Evolutionary conservation across 345 rosid genomes (phyloP), one percentile per base, ranked within the genome.

Genomic region (Draba incana): DNA sequence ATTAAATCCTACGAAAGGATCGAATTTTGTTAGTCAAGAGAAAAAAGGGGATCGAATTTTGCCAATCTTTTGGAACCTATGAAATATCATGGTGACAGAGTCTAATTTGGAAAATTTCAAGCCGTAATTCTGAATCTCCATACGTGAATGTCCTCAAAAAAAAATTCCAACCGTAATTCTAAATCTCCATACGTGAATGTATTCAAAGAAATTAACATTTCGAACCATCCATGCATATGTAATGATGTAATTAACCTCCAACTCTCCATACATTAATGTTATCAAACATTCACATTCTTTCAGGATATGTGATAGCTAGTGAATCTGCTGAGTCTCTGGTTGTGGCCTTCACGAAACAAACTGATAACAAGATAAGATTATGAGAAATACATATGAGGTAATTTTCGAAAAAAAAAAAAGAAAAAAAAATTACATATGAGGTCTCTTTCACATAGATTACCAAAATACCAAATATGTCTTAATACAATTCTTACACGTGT

Each of bases 281-380:
- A 33, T 33, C 37, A 33, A 33, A 33, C 8, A 33, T 33, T 6
- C 6, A 33, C 37, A 33, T 33, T 33, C 5, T 28, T 38, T 60
- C 12, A 20, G 13, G 15, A 30, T 15, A 38, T 43, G 27, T 69
- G 66, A 69, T 61, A 45, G 20, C 31, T 33, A 33, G 41, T 12
- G 31, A 55, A 42, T 33, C 42, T 70, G 62, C 15, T 30, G 41
- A 31, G 20, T 20, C 47, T 55, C 4, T 13, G 8, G 35, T 31
- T 59, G 45, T 20, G 8, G 9, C 58, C 35, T n/a, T 70, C 47
- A 52, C 68, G 15, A 43, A 10, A 70, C 53, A 62, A 20, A 33
- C 10, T 44, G 16, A 53, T 12, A 69, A 61, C 10, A 60, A 61
- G 52, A 61, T 69, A 70, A 70, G 60, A 33, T 12, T 27, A 39